Evolutionary conservation across 768 basidiomycete genomes (phyloP), one percentile per base, ranked within the genome.

Genomic region (Xanthoconium purpureum): DNA sequence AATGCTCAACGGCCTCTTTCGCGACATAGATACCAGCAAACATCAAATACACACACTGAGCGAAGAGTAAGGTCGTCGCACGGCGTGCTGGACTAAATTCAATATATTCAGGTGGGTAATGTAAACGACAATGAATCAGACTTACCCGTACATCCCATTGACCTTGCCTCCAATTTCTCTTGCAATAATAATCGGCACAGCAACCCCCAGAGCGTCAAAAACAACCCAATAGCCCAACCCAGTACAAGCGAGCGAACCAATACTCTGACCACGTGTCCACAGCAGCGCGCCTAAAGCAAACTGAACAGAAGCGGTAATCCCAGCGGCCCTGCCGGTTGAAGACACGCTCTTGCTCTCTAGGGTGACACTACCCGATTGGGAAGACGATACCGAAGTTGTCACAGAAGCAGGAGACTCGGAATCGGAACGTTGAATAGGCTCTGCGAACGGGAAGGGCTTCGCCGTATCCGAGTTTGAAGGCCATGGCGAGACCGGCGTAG

Each of bases 191-290:
- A 55, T 60, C 35, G 68, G 40, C 72, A 77, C 24, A 88, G 69
- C 18, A 70, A 96, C 81, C 0, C 95, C 95, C 59, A 94, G 77
- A 4, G 94, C 83, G 68, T 98, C 96, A 66, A 98, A 99, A 2
- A 98, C 94, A 24, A 96, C 85, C 85, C 96, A 89, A 68, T 99
- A 99, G 0, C 96, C 97, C 17, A 99, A 71, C 0, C 94, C 97
- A 1, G 96, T 96, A 53, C 88, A 85, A 9, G 88, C 80, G 30
- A 98, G 74, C 47, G 92, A 94, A 17, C 94, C 94, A 20, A 85
- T 82, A 57, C 87, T 85, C 71, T 99, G 97, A 2, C 94, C 95
- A 24, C 78, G 79, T 0, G 94, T 87, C 97, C 97, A 99, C 10
- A 98, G 59, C 65, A 80, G 83, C 3, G 84, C 84, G 0, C 90